A percentile compares a stretch with the other conserved stretches of the same genome.
These are phyloP conservation scores for Crithidia thermophila DNA, from an alignment of 208 protist genomes.

Conservation along the genomic window DNA sequence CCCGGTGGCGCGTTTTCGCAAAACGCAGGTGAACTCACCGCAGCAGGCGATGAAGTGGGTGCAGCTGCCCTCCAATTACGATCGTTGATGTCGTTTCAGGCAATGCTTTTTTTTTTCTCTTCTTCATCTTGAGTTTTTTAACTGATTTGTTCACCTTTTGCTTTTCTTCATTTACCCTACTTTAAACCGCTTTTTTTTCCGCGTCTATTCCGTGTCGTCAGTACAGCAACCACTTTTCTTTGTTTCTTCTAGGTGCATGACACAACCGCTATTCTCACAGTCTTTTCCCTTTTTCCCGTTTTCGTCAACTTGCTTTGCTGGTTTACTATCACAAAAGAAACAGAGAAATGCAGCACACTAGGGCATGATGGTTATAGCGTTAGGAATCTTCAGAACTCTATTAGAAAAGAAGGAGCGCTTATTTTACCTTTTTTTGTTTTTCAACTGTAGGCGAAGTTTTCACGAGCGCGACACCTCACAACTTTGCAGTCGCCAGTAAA, in stretches of 20 bases:
- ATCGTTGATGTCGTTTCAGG: constrained; percentile 50
- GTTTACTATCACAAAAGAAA: neutral
- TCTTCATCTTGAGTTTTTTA: neutral
- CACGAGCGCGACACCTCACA: too few species aligned
- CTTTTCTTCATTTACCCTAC: neutral
- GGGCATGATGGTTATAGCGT: too few species aligned
- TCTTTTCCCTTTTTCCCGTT: constrained; percentile 10
- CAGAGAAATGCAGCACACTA: too few species aligned
- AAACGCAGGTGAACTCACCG: constrained; percentile 62
- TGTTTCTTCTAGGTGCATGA: constrained; percentile 9
- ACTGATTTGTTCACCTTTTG: too few species aligned
- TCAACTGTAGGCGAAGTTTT: too few species aligned
- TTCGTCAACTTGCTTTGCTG: constrained; percentile 6
- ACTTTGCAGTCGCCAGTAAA: too few species aligned
- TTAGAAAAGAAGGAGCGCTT: too few species aligned
- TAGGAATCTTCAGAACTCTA: too few species aligned
- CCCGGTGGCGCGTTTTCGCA: constrained; percentile 85
- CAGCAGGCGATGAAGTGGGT: constrained; percentile 84
- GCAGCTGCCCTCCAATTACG: constrained; percentile 68
- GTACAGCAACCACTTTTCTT: constrained; percentile 7
- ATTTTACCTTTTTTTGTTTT: too few species aligned
- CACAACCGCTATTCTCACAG: constrained; percentile 3
- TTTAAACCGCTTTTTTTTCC: neutral
- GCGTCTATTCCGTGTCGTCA: neutral
- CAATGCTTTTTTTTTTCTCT: constrained; percentile 2